Base-by-base conservation (phyloP, 495 filamentous ascomycete genomes). In the Sordaria brevicollis region DNA sequence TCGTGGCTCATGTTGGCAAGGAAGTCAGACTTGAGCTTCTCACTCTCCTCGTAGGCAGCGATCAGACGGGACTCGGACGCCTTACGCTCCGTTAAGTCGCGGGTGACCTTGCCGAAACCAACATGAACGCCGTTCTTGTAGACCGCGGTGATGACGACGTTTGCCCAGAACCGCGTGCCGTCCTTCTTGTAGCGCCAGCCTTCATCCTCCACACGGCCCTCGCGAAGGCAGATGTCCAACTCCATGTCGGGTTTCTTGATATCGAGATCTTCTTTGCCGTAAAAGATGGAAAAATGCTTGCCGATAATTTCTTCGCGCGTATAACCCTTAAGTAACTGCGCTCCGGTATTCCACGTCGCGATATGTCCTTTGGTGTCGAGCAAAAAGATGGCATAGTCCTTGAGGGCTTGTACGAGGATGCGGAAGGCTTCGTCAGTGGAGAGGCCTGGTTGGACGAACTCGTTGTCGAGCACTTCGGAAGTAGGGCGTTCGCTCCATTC, bases 351-450 rank as follows among this genome's bases (percentile, higher is more conserved):
- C 88, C 88, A 90, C 0, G 87, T 89, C 3, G 81, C 82, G 31
- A 90, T 85, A 69, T 83, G 72, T 33, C 88, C 88, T 8, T 79
- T 76, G 0, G 85, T 84, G 68, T 90, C 87, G 37, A 90, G 80
- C 76, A 90, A 87, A 73, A 90, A 90, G 69, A 90, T 90, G 62
- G 87, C 88, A 71, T 89, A 90, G 70, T 89, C 88, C 73, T 87
- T 88, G 69, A 90, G 86, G 0, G 85, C 86, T 69, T 90, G 83
- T n/a, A 90, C 80, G 8, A 90, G 78, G 43, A 88, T 83, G n/a
- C 83, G 85, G 72, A 88, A 88, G 1, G 86, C 87, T 74, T 89
- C 87, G 69, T 88, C 77, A 37, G 72, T 77, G 6, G 80, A 76
- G 0, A 81, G 74, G 35, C 77, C 75, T 2, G 72, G 86, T 37